Percentiles rank a stretch among this genome's conserved stretches.
phyloP scores from a whole-genome alignment of 2,329 filamentous ascomycete genomes.

The Bipolaris oryzae region DNA sequence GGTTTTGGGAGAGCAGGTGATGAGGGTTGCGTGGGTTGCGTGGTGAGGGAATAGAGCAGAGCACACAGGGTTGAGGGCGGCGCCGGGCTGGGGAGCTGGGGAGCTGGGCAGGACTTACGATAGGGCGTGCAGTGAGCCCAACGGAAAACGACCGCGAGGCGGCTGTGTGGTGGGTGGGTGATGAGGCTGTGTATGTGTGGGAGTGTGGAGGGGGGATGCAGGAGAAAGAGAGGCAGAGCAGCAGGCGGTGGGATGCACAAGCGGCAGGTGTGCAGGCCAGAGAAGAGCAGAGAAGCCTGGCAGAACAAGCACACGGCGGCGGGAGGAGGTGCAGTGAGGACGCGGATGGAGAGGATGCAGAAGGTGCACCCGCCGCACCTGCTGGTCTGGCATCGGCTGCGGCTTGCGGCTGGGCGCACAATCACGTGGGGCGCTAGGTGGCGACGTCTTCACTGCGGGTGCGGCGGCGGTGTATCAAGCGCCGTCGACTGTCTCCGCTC shows the following conservation, averaged over 20 bases:
- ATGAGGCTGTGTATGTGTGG: conserved; percentile 9
- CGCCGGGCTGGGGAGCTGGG: conserved; percentile 30
- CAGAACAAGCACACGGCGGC: conserved; percentile 32
- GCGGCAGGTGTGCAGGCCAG: conserved; percentile 42
- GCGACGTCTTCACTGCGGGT: conserved; percentile 19
- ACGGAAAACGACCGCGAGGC: conserved; percentile 38
- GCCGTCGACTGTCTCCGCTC: no score
- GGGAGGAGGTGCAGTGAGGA: conserved; percentile 27
- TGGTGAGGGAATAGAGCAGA: conserved; percentile 23
- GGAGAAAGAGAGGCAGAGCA: conserved; percentile 20
- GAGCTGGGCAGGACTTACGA: conserved; percentile 43
- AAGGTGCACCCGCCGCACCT: conserved; percentile 18
- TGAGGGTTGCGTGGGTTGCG: conserved; percentile 13
- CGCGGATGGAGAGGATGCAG: conserved; percentile 26
- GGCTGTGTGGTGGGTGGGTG: conserved; percentile 9
- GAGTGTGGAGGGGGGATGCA: conserved; percentile 15
- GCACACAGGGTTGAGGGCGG: conserved; percentile 28
- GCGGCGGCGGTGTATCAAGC: conserved; percentile 19
- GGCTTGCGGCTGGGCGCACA: conserved; percentile 10
- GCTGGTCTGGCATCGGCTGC: conserved; percentile 16
- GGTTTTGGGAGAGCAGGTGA: conserved; percentile 23
- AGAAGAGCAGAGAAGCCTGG: conserved; percentile 34
- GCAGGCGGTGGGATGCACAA: conserved; percentile 15
- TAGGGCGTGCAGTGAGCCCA: conserved; percentile 48
- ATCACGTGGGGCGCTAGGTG: conserved; percentile 25